Conservation (phyloP, 257 asterid genomes). For the Solanum raphanifolium region DNA sequence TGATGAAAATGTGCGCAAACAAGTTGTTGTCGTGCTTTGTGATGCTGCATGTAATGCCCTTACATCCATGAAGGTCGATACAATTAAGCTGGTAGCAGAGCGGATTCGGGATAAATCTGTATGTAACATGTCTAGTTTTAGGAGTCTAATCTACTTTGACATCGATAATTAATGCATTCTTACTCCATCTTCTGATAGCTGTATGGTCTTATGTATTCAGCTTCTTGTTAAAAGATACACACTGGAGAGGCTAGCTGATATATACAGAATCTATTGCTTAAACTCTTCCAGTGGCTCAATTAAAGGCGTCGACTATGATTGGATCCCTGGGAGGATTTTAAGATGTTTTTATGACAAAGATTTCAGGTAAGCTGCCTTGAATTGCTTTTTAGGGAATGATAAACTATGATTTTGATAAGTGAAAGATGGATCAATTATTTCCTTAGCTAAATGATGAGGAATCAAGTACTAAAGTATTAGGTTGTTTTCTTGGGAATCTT, state of each 20-base stretch:
- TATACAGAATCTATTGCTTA: constrained; percentile 62
- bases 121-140: constrained; percentile 11
- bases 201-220: constrained; percentile 29
- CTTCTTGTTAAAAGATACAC: constrained; percentile 76
- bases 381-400: constrained; percentile 1
- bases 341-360: constrained; percentile 98
- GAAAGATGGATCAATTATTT: not conserved
- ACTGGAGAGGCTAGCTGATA: constrained; percentile 87
- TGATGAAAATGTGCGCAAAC: constrained; percentile 89
- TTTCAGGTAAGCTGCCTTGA: constrained; percentile 55
- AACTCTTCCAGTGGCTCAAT: constrained; percentile 25
- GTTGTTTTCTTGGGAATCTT: not conserved
- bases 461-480: not conserved
- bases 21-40: constrained; percentile 78
- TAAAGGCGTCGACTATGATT: constrained; percentile 51
- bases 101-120: constrained; percentile 98
- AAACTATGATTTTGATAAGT: not conserved
- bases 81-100: constrained; percentile 75
- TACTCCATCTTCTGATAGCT: constrained; percentile 3
- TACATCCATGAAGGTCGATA: constrained; percentile 59
- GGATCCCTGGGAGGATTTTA: constrained; percentile 86
- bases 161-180: constrained; percentile 1
- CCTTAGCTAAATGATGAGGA: not conserved
- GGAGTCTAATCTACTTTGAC: not conserved
- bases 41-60: constrained; percentile 68